Conservation (phyloP, 2,329 filamentous ascomycete species). For the Colletotrichum endophyticum region DNA sequence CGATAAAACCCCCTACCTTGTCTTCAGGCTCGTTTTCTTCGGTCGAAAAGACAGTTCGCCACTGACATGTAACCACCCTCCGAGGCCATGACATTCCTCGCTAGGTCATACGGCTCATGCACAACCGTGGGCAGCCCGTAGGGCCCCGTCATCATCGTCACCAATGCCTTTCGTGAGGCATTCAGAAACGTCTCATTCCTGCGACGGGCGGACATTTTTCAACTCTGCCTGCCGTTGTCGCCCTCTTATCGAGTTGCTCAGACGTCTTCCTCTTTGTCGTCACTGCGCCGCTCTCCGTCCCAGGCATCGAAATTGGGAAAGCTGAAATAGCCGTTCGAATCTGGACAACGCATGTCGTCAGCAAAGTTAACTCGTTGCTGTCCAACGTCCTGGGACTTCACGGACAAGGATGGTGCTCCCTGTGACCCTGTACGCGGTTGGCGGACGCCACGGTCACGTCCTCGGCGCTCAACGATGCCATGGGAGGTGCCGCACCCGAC, state of each 20-base stretch:
- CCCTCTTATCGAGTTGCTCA: slow-evolving; percentile 20
- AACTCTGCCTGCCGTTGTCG: neutral
- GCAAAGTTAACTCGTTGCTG: neutral
- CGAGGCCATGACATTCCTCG: neutral
- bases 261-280: slow-evolving; percentile 38
- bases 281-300: slow-evolving; percentile 50
- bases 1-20: neutral
- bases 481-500: slow-evolving; percentile 36
- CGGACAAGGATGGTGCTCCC: slow-evolving; percentile 11
- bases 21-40: neutral
- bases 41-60: neutral
- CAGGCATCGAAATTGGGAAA: slow-evolving; percentile 77
- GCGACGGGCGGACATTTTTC: neutral
- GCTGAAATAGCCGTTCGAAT: slow-evolving; percentile 65
- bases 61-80: neutral
- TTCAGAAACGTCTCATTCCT: neutral
- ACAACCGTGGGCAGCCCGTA: neutral
- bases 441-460: slow-evolving; percentile 32
- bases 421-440: slow-evolving; percentile 13
- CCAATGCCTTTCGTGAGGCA: neutral
- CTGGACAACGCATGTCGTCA: neutral
- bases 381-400: neutral
- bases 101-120: neutral
- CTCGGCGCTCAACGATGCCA: slow-evolving; percentile 39
- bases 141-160: neutral